A percentile compares a stretch with the other conserved stretches of the same genome.
Evolutionary conservation across 768 basidiomycete genomes (phyloP).

Genomic region (Naematelia encephala): DNA sequence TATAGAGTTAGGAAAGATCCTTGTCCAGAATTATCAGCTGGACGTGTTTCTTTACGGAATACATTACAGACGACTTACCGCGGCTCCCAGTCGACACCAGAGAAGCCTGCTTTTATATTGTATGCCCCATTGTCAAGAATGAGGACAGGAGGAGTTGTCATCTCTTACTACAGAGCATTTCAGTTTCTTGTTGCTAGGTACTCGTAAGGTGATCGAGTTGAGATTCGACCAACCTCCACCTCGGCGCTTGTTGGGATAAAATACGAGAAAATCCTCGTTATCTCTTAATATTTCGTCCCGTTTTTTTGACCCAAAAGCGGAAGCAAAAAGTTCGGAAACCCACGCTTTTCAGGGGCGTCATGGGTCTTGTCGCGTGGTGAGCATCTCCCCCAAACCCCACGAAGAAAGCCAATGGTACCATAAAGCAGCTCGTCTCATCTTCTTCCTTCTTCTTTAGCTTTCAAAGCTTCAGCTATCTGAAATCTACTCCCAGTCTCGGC

Average conservation of each 20-base stretch:
- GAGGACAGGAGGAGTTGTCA: conserved; percentile 54
- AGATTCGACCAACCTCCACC: neutral
- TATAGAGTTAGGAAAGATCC: conserved; percentile 75
- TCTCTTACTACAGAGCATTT: neutral
- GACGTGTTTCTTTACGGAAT: too few relatives aligned
- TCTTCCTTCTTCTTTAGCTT: conserved; percentile 11
- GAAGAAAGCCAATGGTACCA: neutral
- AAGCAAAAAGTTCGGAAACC: too few relatives aligned
- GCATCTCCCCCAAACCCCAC: neutral
- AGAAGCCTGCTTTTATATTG: conserved; percentile 72
- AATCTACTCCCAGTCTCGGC: neutral
- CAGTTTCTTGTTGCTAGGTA: neutral
- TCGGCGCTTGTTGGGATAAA: neutral
- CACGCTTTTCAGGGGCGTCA: too few relatives aligned
- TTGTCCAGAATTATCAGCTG: conserved; percentile 43
- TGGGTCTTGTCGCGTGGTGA: neutral
- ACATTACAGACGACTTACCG: conserved; percentile 18
- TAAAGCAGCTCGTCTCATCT: conserved; percentile 2
- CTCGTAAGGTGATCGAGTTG: neutral
- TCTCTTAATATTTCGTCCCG: neutral
- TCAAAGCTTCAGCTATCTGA: conserved; percentile 5
- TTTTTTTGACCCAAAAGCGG: neutral
- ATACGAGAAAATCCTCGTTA: neutral
- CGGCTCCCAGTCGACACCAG: conserved; percentile 41
- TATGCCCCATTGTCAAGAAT: conserved; percentile 85